Evolutionary conservation across 176 grass and related monocot species (phyloP), one percentile per base, ranked within the genome.

Genomic region (Ananas comosus): DNA sequence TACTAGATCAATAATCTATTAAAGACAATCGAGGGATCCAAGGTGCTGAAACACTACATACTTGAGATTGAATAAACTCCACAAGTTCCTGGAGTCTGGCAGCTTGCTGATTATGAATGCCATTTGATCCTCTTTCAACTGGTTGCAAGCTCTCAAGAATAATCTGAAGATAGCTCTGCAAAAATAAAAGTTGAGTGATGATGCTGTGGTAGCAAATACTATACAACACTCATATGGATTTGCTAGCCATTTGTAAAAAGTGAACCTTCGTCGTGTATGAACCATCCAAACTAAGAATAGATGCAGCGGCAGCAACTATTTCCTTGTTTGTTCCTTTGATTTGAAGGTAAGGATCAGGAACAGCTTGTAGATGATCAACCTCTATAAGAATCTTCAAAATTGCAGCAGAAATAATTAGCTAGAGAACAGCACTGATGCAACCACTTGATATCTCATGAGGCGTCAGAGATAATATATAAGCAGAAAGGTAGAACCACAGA

Each of bases 301-400:
- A 97, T 59, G 83, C 89, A 72, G 93, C 71, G 69, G 81, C 73
- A 49, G 82, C 83, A 78, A 90, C 89, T 69, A 92, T 80, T 68
- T 90, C 93, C 77, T 97, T 97, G 64, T 90, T 97, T 49, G 77
- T 85, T 74, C 93, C 93, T 90, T 97, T 97, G 75, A 97, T 97
- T 90, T 97, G 93, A 79, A 97, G 80, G 74, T 87, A 92, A 5
- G 93, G 81, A 66, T 72, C 81, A 2, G 86, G 47, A 65, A 80
- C 69, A 28, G 85, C 89, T 81, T 97, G 93, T 83, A 92, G 77
- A 83, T 92, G 86, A 78, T 97, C 93, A 79, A 97, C 93, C 83
- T 97, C 93, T 76, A 97, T 85, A 76, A 97, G 89, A 82, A 97
- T 97, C 93, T 97, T 81, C 33, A 70, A 10, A 49, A 42, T 42